Percentiles rank a stretch among this genome's conserved stretches.
phyloP scores from a whole-genome alignment of 139 green algal species.

The Raphidocelis subcapitata region DNA sequence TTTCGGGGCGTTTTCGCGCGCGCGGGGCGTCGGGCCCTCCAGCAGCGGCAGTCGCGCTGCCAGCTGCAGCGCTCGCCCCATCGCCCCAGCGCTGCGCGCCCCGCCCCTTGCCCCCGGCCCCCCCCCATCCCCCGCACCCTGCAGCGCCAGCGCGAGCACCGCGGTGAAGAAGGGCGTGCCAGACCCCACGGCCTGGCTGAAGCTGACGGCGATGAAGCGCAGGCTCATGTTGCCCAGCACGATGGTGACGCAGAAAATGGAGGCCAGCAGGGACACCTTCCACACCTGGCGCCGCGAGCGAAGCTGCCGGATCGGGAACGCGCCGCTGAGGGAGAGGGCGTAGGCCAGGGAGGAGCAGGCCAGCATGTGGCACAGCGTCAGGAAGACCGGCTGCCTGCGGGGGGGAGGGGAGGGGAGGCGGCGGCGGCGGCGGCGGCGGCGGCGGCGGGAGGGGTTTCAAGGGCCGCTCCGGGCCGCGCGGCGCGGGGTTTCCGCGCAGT shows the following conservation, averaged over 20 bases:
- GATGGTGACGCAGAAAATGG: conserved; percentile 87
- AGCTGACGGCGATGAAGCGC: conserved; percentile 83
- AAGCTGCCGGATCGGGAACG: conserved; percentile 65
- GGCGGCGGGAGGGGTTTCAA: too few species aligned
- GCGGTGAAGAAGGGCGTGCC: conserved; percentile 97
- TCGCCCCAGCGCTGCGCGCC: too few species aligned
- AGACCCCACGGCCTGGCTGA: conserved; percentile 94
- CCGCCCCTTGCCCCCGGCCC: too few species aligned
- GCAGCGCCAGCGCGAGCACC: conserved; percentile 65
- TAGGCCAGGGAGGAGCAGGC: conserved; percentile 71
- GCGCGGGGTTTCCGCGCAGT: too few species aligned
- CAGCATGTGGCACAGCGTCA: conserved; percentile 96
- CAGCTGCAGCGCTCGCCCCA: too few species aligned
- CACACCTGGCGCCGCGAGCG: conserved; percentile 64
- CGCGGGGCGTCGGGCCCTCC: too few species aligned
- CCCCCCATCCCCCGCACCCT: too few species aligned
- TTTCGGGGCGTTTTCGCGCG: too few species aligned
- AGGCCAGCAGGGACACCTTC: conserved; percentile 73
- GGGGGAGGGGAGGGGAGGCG: too few species aligned
- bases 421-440: too few species aligned
- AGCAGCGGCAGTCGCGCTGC: too few species aligned
- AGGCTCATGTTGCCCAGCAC: conserved; percentile 91
- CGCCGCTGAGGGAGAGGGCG: conserved; percentile 35
- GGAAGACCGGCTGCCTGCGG: conserved; percentile 76
- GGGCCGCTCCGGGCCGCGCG: too few species aligned